Evolutionary conservation across 495 filamentous ascomycete genomes (phyloP), one percentile per base, ranked within the genome.

Genomic region (Podospora appendiculata): DNA sequence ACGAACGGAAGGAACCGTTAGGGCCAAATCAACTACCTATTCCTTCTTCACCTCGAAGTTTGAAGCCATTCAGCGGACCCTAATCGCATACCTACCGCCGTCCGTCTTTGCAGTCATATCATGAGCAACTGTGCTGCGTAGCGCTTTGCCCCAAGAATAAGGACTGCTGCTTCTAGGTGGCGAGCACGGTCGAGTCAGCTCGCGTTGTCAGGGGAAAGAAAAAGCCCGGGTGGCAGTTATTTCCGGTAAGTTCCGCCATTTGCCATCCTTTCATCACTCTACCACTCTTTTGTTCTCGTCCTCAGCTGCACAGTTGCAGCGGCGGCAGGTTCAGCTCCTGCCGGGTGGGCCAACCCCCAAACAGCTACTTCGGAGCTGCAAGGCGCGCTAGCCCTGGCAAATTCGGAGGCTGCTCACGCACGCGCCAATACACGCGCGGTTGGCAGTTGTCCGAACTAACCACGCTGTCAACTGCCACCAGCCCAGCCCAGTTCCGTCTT

Each of bases 161-260:
- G 17, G 16, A 46, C 38, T 11, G 56, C 51, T 58, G 48, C 56
- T 58, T 36, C 56, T 58, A 58, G 56, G 56, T 58, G 56, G 56
- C 55, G 36, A 40, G 25, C 18, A 36, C 19, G 38, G 17, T 12
- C 10, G 35, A 18, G 45, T 34, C 16, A 14, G 6, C 16, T 46
- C 11, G 9, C 3, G 11, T 11, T 14, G 14, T 40, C 10, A 25
- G 17, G 18, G 32, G 25, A 32, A 32, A 40, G 36, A 39, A 47
- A 33, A 39, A 4, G 17, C 14, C 14, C 9, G 6, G 19, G n/a
- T 18, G 36, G 14, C 19, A 13, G 36, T 13, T 16, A 33, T 38
- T 43, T 16, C 14, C 19, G 55, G 55, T 57, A 53, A 46, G 55
- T 51, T 43, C 36, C 49, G 38, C 16, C 8, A 38, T 32, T 42